phyloP scores from a whole-genome alignment of 495 filamentous ascomycete genomes.

The Neurospora sp. region DNA sequence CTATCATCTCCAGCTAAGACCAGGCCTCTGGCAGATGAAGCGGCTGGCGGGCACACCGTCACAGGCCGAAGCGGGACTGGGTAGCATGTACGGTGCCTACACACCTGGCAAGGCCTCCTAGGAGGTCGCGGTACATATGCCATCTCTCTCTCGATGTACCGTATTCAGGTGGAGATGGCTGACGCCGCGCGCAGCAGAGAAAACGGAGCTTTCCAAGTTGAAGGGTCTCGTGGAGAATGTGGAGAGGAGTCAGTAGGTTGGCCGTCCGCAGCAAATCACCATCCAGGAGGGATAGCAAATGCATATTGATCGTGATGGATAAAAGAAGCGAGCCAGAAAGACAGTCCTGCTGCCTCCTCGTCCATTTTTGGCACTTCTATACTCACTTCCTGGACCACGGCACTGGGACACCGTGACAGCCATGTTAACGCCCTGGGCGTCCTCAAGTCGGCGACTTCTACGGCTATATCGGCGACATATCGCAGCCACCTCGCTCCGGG shows the following conservation, averaged over 20 bases:
- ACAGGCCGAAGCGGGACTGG: background rate
- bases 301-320: background rate
- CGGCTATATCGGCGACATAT: background rate
- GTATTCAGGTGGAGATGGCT: background rate
- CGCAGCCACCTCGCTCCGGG: background rate
- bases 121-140: background rate
- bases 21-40: background rate
- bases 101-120: background rate
- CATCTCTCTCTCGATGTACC: background rate
- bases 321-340: background rate
- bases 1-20: background rate
- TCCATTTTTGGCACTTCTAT: background rate
- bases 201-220: background rate
- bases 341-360: background rate
- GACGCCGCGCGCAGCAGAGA: background rate
- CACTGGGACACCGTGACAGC: background rate
- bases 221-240: background rate
- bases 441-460: background rate
- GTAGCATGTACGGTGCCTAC: background rate
- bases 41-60: background rate
- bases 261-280: background rate
- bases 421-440: background rate
- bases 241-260: background rate
- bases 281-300: background rate
- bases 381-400: background rate